Base-by-base conservation (phyloP, 2,329 filamentous ascomycete genomes). In the Mycogone perniciosa region DNA sequence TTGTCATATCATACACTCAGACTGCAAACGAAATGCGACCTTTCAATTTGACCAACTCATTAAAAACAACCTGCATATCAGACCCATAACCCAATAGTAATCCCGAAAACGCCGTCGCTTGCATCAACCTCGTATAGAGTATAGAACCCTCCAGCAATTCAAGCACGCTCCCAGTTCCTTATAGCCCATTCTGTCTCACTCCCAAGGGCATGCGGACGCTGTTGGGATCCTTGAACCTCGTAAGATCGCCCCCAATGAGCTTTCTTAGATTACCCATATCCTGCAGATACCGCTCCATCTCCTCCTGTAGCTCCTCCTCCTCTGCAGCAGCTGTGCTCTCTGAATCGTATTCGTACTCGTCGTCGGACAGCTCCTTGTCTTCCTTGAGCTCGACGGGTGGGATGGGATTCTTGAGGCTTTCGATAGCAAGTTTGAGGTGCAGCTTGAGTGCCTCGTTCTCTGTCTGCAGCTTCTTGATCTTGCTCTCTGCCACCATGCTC, bases 401-500 rank as follows among this genome's bases (percentile, higher is more conserved):
- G 56, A 99, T 96, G 0, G 93, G 93, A 64, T 97, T 96, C 74
- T 89, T 92, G 59, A 96, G 70, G 63, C 89, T 91, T 48, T 85
- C 82, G 26, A 97, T 76, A 1, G 90, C 92, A 46, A 99, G 80
- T 61, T 88, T 89, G 46, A 99, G 75, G 69, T 99, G 93, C 53
- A 93, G 76, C 55, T 90, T 80, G 60, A 97, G 71, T 0, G 91
- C 88, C 63, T 96, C 92, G 56, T 96, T 96, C 73, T 99, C 83
- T 1, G 88, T 91, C 67, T 88, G 86, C 48, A 99, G 72, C 56
- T 86, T 89, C 59, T 89, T 85, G 65, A 99, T 96, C 77, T 96
- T 96, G 73, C 87, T 89, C 65, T 97, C 92, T 31, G 88, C 85
- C 10, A 97, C 88, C 67, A 95, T 86, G 54, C 86, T 83, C 56